Base-by-base conservation (phyloP, 768 basidiomycete species). In the Auriscalpium orientale region DNA sequence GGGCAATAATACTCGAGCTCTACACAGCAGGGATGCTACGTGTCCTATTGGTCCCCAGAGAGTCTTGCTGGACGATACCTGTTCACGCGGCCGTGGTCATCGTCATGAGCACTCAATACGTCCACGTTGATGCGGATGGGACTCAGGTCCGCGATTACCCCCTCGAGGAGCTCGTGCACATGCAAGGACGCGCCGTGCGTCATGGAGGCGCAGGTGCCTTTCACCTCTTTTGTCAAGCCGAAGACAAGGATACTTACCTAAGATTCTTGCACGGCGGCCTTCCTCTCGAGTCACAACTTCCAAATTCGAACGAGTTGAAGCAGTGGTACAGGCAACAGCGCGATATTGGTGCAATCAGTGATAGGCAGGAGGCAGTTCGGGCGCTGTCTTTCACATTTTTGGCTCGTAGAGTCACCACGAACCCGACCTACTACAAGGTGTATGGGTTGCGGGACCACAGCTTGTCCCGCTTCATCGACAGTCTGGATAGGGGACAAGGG, bases 81-180 rank as follows among this genome's bases (percentile, higher is more conserved):
- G 81, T 94, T 16, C 81, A 85, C 52, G 91, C 90, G 1, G 77
- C 80, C 8, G 81, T 81, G 7, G 95, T 98, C 15, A 75, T 98
- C 38, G 85, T 92, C 46, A 87, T 98, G 87, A 89, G 92, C 16
- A 91, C 95, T 4, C 97, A 99, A 68, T 95, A 91, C 68, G 68
- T 85, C 22, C 74, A 81, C 54, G 62, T 76, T 8, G 73, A 76
- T 43, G 69, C 67, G 38, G 75, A 73, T 53, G 76, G 72, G 13
- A 66, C 74, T 9, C 85, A 87, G 62, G 67, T 95, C 50, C 78
- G 78, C 46, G 92, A 94, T 66, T 98, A 98, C 68, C 74, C 74
- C 0, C 72, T 95, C 38, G 76, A 81, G 18, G 94, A 98, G 62
- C 71, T 99, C 37, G 83, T 89, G 51, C 84, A 83, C 56, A 98